Base-by-base conservation (phyloP, 164 flowering plant species). In the Chimonanthus salicifolius region DNA sequence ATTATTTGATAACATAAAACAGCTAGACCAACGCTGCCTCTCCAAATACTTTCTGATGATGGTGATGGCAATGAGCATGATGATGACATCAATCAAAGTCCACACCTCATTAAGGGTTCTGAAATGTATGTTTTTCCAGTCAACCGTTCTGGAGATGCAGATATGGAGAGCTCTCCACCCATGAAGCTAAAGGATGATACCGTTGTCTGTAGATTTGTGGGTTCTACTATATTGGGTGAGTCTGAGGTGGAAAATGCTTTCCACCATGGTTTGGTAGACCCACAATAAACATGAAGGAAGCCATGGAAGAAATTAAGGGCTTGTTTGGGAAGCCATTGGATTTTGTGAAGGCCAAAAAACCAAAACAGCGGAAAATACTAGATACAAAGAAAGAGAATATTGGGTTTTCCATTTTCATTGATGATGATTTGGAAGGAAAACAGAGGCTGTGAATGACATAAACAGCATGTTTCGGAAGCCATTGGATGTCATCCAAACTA, bases 301-400 rank as follows among this genome's bases (percentile, higher is more conserved):
- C 98, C 54, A 92, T 94, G 98, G 87, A 85, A 68, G 93, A 87
- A 69, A 90, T 88, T 72, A 92, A 89, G 74, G 83, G 82, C 84
- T 94, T 94, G 98, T 94, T 94, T 79, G 97, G 97, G 67, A 84
- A 91, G 80, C 98, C 99, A 65, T 82, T 94, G 71, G 97, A 94
- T 74, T 94, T 88, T 83, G 87, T 78, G 6, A 86, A 92, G 87
- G 75, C 81, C 68, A 84, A 72, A 68, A 88, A 90, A 80, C 49
- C 72, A 63, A 90, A 76, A 78, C 84, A 80, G 77, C 83, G 75
- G 1, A 84, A 80, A 65, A 72, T 72, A 76, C 73, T 77, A 6
- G 81, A 76, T 15, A 75, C 16, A 70, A 82, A 81, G 74, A 80
- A 67, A 51, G 74, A 78, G 65, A 49, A 72, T 70, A 74, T 74